Conservation (phyloP, 495 filamentous ascomycete species). For the Podospora tetraspora region DNA sequence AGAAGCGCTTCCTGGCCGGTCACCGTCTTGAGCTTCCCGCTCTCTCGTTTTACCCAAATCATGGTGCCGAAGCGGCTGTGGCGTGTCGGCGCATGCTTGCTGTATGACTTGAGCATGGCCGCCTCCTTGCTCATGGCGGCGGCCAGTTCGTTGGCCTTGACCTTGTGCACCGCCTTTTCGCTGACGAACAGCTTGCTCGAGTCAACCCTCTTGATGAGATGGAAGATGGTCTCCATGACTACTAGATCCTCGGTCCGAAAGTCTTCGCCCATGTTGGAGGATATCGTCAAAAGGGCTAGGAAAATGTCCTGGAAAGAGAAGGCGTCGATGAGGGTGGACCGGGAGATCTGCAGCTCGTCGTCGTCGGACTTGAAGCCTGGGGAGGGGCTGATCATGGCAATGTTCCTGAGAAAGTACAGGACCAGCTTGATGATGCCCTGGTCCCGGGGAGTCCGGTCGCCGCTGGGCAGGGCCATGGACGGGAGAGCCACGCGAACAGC, state of each 20-base stretch:
- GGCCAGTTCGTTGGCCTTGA: slow-evolving; percentile 67
- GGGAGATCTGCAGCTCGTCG: slow-evolving; percentile 82
- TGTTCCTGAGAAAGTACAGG: slow-evolving; percentile 82
- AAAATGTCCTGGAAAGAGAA: slow-evolving; percentile 89
- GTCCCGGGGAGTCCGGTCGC: slow-evolving; percentile 72
- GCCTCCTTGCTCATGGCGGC: slow-evolving; percentile 72
- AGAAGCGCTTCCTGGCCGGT: slow-evolving; percentile 80
- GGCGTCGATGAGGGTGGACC: slow-evolving; percentile 80
- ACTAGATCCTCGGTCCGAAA: slow-evolving; percentile 83
- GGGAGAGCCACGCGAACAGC: slow-evolving; percentile 77
- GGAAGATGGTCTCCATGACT: slow-evolving; percentile 84
- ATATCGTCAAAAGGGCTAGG: slow-evolving; percentile 73
- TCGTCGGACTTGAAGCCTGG: slow-evolving; percentile 50
- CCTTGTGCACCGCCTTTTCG: slow-evolving; percentile 59
- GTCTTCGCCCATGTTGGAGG: slow-evolving; percentile 87
- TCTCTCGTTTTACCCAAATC: slow-evolving; percentile 90
- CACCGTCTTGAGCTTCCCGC: slow-evolving; percentile 74
- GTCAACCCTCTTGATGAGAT: slow-evolving; percentile 86
- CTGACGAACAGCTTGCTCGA: slow-evolving; percentile 80
- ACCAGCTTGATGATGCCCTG: slow-evolving; percentile 91
- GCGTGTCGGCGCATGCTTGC: slow-evolving; percentile 73
- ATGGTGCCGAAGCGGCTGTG: slow-evolving; percentile 96
- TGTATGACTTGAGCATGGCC: slow-evolving; percentile 70
- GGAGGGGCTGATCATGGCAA: slow-evolving; percentile 75
- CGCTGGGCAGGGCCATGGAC: slow-evolving; percentile 71